Percentiles rank a stretch among this genome's conserved stretches.
Conservation (phyloP, 805 yeast genomes). For the Starmerella potacharoeniae region DNA sequence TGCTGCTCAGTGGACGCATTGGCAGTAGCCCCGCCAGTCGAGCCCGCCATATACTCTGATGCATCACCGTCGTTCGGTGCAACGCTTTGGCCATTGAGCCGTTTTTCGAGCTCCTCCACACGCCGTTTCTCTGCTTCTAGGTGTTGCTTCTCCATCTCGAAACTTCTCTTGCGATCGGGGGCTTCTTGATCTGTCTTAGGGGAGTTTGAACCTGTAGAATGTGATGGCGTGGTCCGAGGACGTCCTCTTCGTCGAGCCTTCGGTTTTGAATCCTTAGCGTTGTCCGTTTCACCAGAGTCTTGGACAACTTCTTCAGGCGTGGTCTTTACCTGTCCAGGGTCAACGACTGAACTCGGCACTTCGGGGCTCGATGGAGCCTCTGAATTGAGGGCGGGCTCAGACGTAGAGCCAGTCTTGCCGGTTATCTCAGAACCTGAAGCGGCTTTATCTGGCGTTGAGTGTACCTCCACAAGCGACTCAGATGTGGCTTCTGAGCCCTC, state of each 20-base stretch:
- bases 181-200: neutral
- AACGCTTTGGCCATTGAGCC: neutral
- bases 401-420: too few relatives aligned
- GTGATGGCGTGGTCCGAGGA: neutral
- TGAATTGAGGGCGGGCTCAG: too few relatives aligned
- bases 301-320: too few relatives aligned
- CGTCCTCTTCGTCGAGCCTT: neutral
- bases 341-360: too few relatives aligned
- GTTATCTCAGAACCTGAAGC: too few relatives aligned
- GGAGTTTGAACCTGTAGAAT: neutral
- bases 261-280: neutral
- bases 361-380: too few relatives aligned
- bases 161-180: neutral
- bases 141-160: constrained; percentile 2
- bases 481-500: too few relatives aligned
- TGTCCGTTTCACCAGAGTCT: neutral
- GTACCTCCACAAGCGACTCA: too few relatives aligned
- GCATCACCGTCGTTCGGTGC: neutral
- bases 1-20: neutral
- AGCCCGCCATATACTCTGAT: neutral
- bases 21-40: neutral
- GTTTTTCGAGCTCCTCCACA: constrained; percentile 14
- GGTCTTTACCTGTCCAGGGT: too few relatives aligned
- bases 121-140: constrained; percentile 7
- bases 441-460: too few relatives aligned